Conservation (phyloP, 2,329 filamentous ascomycete species). For the Fusarium sp. region DNA sequence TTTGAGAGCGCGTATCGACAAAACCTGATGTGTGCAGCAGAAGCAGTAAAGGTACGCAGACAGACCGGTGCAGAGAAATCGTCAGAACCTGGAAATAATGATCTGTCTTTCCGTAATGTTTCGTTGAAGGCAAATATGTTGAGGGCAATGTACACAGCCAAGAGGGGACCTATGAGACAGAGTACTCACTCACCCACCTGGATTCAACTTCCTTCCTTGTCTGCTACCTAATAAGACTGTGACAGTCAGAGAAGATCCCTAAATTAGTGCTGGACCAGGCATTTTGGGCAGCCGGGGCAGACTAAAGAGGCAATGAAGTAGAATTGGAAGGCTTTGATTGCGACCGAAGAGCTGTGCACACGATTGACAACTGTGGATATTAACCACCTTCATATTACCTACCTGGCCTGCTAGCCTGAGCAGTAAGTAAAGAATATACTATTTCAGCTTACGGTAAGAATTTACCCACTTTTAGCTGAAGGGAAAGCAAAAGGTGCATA, state of each 20-base stretch:
- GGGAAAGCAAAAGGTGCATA: background rate
- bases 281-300: background rate
- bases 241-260: background rate
- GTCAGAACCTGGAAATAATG: background rate
- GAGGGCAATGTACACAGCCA: conserved; percentile 10
- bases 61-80: background rate
- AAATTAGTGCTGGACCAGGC: background rate
- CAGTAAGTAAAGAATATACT: background rate
- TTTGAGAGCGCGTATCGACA: background rate
- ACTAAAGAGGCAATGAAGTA: conserved; percentile 30
- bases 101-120: conserved; percentile 1
- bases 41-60: background rate
- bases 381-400: too few species aligned
- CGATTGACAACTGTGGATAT: background rate
- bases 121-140: conserved; percentile 33
- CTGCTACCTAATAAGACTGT: too few species aligned
- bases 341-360: background rate
- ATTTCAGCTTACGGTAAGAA: background rate
- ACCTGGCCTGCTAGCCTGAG: background rate
- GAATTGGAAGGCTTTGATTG: conserved; percentile 15
- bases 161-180: conserved; percentile 7
- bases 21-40: conserved; percentile 23
- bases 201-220: background rate
- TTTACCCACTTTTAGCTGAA: background rate
- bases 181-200: background rate